These are phyloP conservation scores for Sanghuangporus baumii DNA, from an alignment of 1,284 basidiomycete species.

Conservation along the genomic window DNA sequence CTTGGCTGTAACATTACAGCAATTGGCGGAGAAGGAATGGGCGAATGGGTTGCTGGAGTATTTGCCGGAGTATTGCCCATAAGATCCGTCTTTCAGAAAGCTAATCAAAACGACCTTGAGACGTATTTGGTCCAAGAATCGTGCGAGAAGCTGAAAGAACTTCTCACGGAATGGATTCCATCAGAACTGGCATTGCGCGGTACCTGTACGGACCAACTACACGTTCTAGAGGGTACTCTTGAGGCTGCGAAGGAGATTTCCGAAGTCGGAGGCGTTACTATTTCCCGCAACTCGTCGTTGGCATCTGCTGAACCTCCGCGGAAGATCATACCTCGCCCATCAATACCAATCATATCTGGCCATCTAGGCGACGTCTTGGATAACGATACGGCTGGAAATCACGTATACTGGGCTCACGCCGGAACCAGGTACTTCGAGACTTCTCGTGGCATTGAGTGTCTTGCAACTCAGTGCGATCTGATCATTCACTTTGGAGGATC, in stretches of 20 bases:
- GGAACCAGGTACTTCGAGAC: background rate
- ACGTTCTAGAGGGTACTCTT: background rate
- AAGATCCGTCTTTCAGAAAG: background rate
- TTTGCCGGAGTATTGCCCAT: slow-evolving; percentile 1
- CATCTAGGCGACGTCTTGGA: slow-evolving; percentile 5
- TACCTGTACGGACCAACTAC: background rate
- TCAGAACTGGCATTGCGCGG: slow-evolving; percentile 1
- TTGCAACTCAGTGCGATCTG: background rate
- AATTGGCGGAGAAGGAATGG: slow-evolving; percentile 7
- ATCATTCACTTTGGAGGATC: background rate
- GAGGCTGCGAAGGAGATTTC: background rate
- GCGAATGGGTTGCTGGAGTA: slow-evolving; percentile 1
- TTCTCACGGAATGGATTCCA: background rate
- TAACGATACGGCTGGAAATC: background rate
- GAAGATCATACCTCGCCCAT: background rate
- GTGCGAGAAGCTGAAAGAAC: background rate
- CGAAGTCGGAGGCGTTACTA: background rate
- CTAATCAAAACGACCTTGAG: background rate
- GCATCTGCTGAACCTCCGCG: background rate
- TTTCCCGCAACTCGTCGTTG: background rate
- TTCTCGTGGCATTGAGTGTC: background rate
- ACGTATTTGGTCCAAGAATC: background rate
- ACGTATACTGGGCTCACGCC: background rate
- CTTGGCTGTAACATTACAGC: slow-evolving; percentile 1
- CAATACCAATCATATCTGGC: background rate